Conservation (phyloP, 352 stramenopile species). For the Phytophthora sojae region DNA sequence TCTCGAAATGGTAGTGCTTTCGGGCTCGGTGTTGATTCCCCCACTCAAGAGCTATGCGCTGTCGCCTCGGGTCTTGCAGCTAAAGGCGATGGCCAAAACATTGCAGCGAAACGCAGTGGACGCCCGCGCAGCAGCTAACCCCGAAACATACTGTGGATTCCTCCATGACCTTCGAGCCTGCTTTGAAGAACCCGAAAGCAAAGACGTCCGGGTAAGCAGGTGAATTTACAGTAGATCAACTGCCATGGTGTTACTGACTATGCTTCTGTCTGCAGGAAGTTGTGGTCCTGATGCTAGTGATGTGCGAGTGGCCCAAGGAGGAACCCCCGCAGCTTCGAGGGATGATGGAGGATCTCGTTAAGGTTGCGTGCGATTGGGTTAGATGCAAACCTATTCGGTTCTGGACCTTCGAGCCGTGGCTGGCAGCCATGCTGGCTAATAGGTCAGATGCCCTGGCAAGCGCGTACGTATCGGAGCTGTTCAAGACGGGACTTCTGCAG, state of each 20-base stretch:
- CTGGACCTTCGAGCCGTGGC: slow-evolving; percentile 45
- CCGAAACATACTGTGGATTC: slow-evolving; percentile 39
- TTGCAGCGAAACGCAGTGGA: slow-evolving; percentile 54
- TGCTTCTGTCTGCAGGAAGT: slow-evolving; percentile 38
- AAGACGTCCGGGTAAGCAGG: slow-evolving; percentile 36
- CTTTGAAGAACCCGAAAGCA: slow-evolving; percentile 29
- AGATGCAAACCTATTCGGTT: slow-evolving; percentile 32
- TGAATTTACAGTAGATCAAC: not conserved
- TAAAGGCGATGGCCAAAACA: slow-evolving; percentile 44
- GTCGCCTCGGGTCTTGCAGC: slow-evolving; percentile 46
- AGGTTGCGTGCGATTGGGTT: slow-evolving; percentile 37
- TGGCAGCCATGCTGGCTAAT: slow-evolving; percentile 35
- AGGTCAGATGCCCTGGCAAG: slow-evolving; percentile 30
- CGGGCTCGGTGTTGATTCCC: slow-evolving; percentile 28
- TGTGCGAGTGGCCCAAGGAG: slow-evolving; percentile 44
- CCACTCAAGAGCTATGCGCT: slow-evolving; percentile 51
- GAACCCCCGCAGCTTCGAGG: slow-evolving; percentile 34
- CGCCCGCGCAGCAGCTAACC: slow-evolving; percentile 30
- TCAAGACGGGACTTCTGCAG: slow-evolving; percentile 45
- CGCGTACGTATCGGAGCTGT: slow-evolving; percentile 40
- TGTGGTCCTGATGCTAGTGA: slow-evolving; percentile 43
- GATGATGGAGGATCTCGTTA: slow-evolving; percentile 37
- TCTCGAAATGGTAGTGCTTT: slow-evolving; percentile 35
- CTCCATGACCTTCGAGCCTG: slow-evolving; percentile 30
- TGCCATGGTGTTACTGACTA: not conserved